Evolutionary conservation across 805 yeast species (phyloP), one percentile per base, ranked within the genome.

Genomic region (Candida pini): DNA sequence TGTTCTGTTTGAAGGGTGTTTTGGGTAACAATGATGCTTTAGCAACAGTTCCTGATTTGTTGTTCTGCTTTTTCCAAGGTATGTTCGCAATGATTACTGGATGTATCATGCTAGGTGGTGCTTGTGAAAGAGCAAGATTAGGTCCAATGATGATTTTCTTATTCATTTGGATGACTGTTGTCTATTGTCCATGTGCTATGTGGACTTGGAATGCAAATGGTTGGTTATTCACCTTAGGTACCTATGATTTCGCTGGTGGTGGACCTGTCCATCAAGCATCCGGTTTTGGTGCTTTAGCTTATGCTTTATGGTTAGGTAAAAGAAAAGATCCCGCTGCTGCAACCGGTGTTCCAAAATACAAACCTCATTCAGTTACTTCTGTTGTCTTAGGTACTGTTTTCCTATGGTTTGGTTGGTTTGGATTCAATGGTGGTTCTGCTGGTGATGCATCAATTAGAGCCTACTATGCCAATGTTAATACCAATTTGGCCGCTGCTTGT

Each of bases 321-420:
- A 84, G 98, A 71, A 77, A 78, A 52, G 96, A 87, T 58, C 85
- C 85, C 30, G 70, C 78, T 36, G 69, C 88, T 20, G 67, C 69
- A 28, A 71, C 72, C 34, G 76, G 78, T 45, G 69, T 86, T 47
- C 96, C 96, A 43, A 82, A 82, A 58, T 89, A 88, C 68, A 86
- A 78, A 64, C 97, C 98, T 26, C 97, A 90, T 60, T 82, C 92
- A 16, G 95, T 90, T 25, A 75, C 95, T 7, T 76, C 88, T 30
- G 86, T 88, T 39, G 96, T 89, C 13, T 64, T 92, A 39, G 98
- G 98, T 36, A 88, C 97, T 15, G 81, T 86, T 9, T 84, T 92
- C 68, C 73, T 92, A 49, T 90, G 97, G 96, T 88, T 92, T 53
- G 98, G 97, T 24, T 92, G 98, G 98, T 88, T 88, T 54, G 97